Evolutionary conservation across 163 green algal genomes (phyloP), one percentile per base, ranked within the genome.

Genomic region (Scenedesmus sp.): DNA sequence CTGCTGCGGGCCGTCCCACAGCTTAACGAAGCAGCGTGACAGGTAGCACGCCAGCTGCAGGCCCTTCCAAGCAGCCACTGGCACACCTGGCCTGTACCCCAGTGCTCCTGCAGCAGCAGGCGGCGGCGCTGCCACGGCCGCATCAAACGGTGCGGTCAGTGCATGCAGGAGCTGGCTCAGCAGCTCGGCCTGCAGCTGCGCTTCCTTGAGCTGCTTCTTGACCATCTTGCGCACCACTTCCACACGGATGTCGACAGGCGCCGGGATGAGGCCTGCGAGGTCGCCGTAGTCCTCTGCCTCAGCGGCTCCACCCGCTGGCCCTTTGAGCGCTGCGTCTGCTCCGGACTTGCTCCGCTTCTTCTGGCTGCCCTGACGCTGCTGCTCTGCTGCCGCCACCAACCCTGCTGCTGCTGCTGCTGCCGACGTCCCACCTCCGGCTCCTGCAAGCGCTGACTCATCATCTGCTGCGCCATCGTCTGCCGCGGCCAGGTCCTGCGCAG

Each of bases 331-430:
- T 73, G 68, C 70, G 40, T 30, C 42, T 83, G 72, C 72, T 6
- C 49, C 35, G 18, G 30, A 5, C 35, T 22, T 22, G 79, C 40
- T 37, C 15, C 26, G 26, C 65, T 76, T 76, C 65, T 76, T 37
- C 65, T 22, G 22, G 24, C 37, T 13, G 33, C 73, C 37, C 73
- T 83, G 73, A 18, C 30, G 73, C 73, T 44, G 72, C 35, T 46
- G 20, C 35, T 44, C 70, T 43, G 33, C 70, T 42, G 33, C 35
- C 10, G n/a, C 35, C 30, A n/a, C 73, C 13, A 37, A 13, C 20
- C 37, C n/a, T 76, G 53, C 83, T 30, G 84, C 84, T 82, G 84
- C 30, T 82, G 65, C 83, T 81, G 85, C 85, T 76, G 85, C 85
- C 79, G 44, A 61, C 22, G 4, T 22, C 5, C 51, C 51, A 61